phyloP scores from a whole-genome alignment of 495 filamentous ascomycete genomes.

The Elasticomyces elasticus region DNA sequence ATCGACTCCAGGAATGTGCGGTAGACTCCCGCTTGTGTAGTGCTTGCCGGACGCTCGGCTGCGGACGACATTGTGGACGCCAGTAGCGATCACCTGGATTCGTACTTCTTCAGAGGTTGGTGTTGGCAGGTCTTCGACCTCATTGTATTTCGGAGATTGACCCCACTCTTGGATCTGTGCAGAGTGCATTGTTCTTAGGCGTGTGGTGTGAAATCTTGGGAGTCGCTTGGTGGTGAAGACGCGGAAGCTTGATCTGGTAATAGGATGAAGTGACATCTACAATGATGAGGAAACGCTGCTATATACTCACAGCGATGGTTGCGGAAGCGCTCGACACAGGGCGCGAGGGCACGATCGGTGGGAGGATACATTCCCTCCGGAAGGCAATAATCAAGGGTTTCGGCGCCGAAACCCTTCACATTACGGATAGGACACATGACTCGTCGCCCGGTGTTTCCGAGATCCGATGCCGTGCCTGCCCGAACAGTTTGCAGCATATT shows the following conservation, averaged over 20 bases:
- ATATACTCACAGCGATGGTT: no score
- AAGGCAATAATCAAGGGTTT: no score
- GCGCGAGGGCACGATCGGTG: no score
- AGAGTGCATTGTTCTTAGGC: slow-evolving; percentile 15
- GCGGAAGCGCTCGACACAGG: no score
- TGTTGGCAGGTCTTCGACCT: slow-evolving; percentile 3
- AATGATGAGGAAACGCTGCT: no score
- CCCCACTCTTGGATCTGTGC: slow-evolving; percentile 23
- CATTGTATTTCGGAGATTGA: slow-evolving; percentile 14
- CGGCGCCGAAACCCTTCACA: no score
- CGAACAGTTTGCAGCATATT: no score
- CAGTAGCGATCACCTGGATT: slow-evolving; percentile 29
- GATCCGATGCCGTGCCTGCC: no score
- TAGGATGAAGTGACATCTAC: no score
- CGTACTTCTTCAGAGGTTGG: slow-evolving; percentile 17
- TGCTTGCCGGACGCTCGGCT: slow-evolving; percentile 37
- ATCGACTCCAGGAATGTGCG: slow-evolving; percentile 28
- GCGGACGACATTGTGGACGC: slow-evolving; percentile 37
- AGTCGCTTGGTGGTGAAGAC: neutral
- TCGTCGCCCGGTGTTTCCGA: no score
- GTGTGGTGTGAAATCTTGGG: neutral
- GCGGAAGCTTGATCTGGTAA: neutral
- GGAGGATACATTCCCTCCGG: no score
- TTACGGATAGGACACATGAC: no score
- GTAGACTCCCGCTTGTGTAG: slow-evolving; percentile 31